A percentile compares a stretch with the other conserved stretches of the same genome.
phyloP scores from a whole-genome alignment of 2,329 filamentous ascomycete species.

The Nothophoma quercina region DNA sequence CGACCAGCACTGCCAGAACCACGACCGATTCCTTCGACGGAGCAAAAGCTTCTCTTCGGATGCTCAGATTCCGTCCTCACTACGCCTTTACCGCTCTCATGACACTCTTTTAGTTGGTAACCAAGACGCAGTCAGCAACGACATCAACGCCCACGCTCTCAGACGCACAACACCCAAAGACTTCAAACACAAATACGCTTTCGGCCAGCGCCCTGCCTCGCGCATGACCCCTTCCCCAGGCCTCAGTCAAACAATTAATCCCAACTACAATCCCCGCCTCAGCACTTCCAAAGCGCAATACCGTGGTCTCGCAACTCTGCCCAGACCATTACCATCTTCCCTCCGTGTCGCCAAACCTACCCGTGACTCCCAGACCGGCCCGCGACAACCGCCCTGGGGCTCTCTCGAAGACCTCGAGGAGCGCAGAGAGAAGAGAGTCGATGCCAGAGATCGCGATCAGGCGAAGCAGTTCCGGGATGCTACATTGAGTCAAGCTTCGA shows the following conservation, averaged over 20 bases:
- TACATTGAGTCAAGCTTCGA: not conserved
- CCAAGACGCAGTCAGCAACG: not conserved
- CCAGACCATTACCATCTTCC: slow-evolving; percentile 1
- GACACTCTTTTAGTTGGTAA: slow-evolving; percentile 1
- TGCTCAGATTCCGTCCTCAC: slow-evolving; percentile 2
- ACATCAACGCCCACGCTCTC: not conserved
- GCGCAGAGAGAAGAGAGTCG: slow-evolving; percentile 14
- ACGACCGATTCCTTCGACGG: not conserved
- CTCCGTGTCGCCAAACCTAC: slow-evolving; percentile 1
- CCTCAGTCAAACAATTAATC: not conserved
- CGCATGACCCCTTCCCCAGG: not conserved
- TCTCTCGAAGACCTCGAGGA: slow-evolving; percentile 17
- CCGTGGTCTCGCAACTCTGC: slow-evolving; percentile 5
- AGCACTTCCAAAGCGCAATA: slow-evolving; percentile 8
- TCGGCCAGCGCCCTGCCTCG: slow-evolving; percentile 13
- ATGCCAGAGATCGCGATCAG: slow-evolving; percentile 13
- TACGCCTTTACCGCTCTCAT: slow-evolving; percentile 8
- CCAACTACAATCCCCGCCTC: slow-evolving; percentile 8
- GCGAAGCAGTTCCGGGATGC: not conserved
- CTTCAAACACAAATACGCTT: slow-evolving; percentile 18
- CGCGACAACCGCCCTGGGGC: slow-evolving; percentile 26
- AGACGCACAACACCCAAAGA: slow-evolving; percentile 19
- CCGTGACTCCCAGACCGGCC: slow-evolving; percentile 19
- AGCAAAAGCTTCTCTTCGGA: not conserved
- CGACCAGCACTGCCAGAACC: not conserved